Conservation (phyloP, 345 rosid genomes). For the Rhodamnia argentea region DNA sequence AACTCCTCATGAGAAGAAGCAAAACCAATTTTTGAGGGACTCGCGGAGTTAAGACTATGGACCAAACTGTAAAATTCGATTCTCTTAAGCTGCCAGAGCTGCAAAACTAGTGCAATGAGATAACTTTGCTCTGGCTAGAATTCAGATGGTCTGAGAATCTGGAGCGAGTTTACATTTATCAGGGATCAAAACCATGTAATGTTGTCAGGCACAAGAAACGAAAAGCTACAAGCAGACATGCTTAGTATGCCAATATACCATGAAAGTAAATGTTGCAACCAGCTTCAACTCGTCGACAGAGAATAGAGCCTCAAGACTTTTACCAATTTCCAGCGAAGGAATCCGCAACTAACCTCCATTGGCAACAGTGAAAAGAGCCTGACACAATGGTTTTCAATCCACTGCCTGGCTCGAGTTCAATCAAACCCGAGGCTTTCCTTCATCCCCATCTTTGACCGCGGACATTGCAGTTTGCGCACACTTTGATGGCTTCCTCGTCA, state of each 20-base stretch:
- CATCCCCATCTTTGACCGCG: neutral
- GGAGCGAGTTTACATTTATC: neutral
- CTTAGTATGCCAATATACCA: neutral
- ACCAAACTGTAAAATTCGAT: neutral
- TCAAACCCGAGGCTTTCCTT: neutral
- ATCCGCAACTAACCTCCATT: neutral
- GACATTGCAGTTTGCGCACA: neutral
- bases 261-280: neutral
- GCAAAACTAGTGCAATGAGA: neutral
- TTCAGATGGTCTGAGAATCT: neutral
- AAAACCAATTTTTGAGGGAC: neutral
- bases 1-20: neutral
- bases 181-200: neutral
- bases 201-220: neutral
- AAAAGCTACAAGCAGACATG: neutral
- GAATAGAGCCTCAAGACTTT: neutral
- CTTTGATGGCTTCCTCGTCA: constrained; percentile 14
- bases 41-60: neutral
- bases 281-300: neutral
- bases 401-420: neutral
- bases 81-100: neutral
- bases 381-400: neutral
- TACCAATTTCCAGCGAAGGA: neutral
- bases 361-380: neutral
- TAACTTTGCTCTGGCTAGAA: neutral